phyloP scores from a whole-genome alignment of 495 filamentous ascomycete species.

The Neurospora africana region DNA sequence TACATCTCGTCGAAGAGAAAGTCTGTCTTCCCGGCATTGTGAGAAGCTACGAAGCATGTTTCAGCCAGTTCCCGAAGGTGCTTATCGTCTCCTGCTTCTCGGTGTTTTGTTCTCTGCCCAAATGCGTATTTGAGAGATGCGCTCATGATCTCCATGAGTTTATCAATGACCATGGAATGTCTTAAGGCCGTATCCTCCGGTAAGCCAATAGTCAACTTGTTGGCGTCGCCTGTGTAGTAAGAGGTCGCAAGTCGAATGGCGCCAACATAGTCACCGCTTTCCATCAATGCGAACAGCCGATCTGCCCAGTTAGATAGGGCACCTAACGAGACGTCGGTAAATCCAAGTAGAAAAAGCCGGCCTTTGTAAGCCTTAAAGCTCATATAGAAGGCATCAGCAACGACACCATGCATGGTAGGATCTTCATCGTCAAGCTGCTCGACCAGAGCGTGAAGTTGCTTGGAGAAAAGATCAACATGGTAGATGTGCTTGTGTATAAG shows the following conservation, averaged over 20 bases:
- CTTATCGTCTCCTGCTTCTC: conserved; percentile 38
- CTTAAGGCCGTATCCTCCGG: conserved; percentile 71
- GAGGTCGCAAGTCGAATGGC: conserved; percentile 84
- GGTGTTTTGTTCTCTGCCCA: conserved; percentile 44
- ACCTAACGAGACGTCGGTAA: conserved; percentile 81
- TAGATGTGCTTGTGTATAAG: conserved; percentile 86
- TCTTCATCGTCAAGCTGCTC: conserved; percentile 85
- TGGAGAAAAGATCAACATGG: conserved; percentile 75
- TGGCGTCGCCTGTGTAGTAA: conserved; percentile 79
- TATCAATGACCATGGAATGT: conserved; percentile 77
- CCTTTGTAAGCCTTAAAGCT: conserved; percentile 95
- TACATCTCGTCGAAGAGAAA: conserved; percentile 89
- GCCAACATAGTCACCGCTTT: conserved; percentile 83
- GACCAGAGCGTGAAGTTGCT: conserved; percentile 71
- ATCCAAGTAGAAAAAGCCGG: conserved; percentile 79
- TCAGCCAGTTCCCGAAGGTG: conserved; percentile 70
- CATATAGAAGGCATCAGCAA: conserved; percentile 96
- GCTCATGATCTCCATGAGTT: conserved; percentile 84
- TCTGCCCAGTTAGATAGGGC: conserved; percentile 98
- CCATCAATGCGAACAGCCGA: conserved; percentile 87
- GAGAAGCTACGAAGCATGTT: conserved; percentile 73
- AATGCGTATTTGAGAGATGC: conserved; percentile 90
- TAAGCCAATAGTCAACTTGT: conserved; percentile 86
- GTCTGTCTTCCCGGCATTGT: conserved; percentile 61
- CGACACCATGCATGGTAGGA: conserved; percentile 82